Percentiles rank a stretch among this genome's conserved stretches.
Evolutionary conservation across 2,329 filamentous ascomycete genomes (phyloP).

Genomic region (Emericellopsis atlantica): DNA sequence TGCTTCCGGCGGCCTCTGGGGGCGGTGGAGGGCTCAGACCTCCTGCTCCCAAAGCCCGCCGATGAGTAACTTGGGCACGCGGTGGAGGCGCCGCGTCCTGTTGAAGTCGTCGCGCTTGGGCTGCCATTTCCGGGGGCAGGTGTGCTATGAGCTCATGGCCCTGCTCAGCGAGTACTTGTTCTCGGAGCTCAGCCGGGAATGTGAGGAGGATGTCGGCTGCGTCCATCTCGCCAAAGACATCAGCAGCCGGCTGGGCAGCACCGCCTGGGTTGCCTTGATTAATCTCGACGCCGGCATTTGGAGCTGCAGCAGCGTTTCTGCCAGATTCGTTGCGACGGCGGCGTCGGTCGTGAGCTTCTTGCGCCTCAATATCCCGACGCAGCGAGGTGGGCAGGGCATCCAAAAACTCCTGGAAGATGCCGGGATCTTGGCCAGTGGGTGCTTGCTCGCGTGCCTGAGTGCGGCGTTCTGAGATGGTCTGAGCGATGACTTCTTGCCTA

Average conservation of each 20-base stretch:
- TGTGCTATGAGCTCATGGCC: conserved; percentile 77
- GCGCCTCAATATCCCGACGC: conserved; percentile 77
- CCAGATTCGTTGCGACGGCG: conserved; percentile 52
- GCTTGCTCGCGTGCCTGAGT: conserved; percentile 61
- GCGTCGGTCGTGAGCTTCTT: conserved; percentile 80
- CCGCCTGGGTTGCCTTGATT: neutral
- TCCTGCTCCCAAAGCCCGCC: too few species aligned
- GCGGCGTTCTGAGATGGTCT: conserved; percentile 73
- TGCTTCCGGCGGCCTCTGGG: conserved; percentile 3
- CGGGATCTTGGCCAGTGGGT: conserved; percentile 60
- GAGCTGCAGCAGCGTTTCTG: conserved; percentile 9
- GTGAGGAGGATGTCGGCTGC: conserved; percentile 85
- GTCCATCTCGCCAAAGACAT: conserved; percentile 62
- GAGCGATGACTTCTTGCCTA: conserved; percentile 88
- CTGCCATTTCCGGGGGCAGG: conserved; percentile 73
- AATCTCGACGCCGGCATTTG: too few species aligned
- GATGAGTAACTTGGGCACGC: too few species aligned
- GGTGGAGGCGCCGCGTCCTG: conserved; percentile 7
- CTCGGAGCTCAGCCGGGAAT: conserved; percentile 70
- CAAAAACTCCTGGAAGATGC: conserved; percentile 87
- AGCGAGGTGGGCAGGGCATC: conserved; percentile 86
- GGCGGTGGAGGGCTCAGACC: conserved; percentile 6
- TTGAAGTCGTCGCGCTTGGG: conserved; percentile 64
- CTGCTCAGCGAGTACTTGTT: conserved; percentile 82
- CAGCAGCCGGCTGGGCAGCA: neutral